Percentiles rank a stretch among this genome's conserved stretches.
phyloP scores from a whole-genome alignment of 768 basidiomycete genomes.

The Podaxis sp. region DNA sequence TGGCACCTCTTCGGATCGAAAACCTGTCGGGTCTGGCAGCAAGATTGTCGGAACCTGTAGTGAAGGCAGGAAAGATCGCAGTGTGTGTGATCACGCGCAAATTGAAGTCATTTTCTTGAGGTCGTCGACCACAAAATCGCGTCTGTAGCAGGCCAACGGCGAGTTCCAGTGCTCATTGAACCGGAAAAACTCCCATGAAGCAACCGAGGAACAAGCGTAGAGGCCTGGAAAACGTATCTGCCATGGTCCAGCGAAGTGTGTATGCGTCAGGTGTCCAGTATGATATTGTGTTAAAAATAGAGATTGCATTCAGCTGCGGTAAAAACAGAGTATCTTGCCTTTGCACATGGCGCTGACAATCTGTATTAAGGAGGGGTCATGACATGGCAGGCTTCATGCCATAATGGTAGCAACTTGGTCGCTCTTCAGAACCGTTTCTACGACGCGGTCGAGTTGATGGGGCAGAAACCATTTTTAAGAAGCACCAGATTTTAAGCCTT shows the following conservation, averaged over 20 bases:
- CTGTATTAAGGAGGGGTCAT: not conserved
- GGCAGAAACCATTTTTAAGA: not conserved
- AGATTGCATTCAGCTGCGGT: not conserved
- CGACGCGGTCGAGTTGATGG: not conserved
- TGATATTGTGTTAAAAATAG: not conserved
- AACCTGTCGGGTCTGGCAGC: not conserved
- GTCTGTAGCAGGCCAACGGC: not conserved
- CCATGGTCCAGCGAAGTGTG: not conserved
- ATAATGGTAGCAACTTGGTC: not conserved
- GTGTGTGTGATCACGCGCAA: conserved; percentile 3
- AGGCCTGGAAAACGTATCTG: not conserved
- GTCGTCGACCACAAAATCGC: not conserved
- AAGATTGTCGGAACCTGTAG: conserved; percentile 3
- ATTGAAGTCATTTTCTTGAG: not conserved
- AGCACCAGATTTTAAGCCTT: not conserved
- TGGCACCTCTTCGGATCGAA: conserved; percentile 11
- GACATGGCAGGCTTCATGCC: not conserved
- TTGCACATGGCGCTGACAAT: not conserved
- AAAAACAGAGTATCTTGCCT: not conserved
- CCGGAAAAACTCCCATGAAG: conserved; percentile 2
- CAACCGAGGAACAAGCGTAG: conserved; percentile 7
- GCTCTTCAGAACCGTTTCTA: not conserved
- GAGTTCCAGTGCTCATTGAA: not conserved
- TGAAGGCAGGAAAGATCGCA: not conserved
- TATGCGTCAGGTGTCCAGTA: conserved; percentile 3